phyloP scores from a whole-genome alignment of 2,329 filamentous ascomycete species.

The Teratosphaeria nubilosa region DNA sequence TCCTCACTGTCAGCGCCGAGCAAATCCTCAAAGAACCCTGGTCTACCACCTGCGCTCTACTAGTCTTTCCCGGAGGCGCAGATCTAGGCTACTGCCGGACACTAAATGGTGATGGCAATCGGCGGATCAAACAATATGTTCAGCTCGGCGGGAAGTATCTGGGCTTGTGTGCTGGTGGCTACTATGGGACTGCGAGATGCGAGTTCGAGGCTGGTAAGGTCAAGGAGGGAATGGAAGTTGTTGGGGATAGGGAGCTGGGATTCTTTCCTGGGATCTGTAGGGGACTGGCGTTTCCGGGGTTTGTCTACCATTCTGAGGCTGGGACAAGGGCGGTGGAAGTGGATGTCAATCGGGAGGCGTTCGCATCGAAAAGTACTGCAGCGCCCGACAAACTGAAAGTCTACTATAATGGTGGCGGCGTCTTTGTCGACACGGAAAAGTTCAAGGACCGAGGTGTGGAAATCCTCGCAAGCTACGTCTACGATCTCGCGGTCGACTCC shows the following conservation, averaged over 20 bases:
- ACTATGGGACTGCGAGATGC: conserved; percentile 71
- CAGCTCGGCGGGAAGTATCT: conserved; percentile 76
- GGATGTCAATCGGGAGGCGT: conserved; percentile 50
- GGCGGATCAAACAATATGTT: conserved; percentile 74
- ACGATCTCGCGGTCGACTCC: conserved; percentile 64
- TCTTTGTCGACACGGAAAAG: conserved; percentile 71
- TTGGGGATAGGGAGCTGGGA: conserved; percentile 71
- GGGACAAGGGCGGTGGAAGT: conserved; percentile 67
- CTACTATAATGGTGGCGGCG: conserved; percentile 91
- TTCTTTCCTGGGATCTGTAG: conserved; percentile 85
- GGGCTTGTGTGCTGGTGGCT: conserved; percentile 88
- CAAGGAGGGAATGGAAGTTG: conserved; percentile 61
- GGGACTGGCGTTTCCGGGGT: conserved; percentile 78
- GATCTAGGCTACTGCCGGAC: conserved; percentile 83
- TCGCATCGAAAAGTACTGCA: conserved; percentile 25
- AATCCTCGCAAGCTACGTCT: conserved; percentile 69
- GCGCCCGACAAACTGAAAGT: conserved; percentile 54
- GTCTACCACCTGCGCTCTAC: conserved; percentile 72
- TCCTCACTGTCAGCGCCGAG: conserved; percentile 70
- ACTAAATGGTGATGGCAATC: conserved; percentile 80
- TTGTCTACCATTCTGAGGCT: conserved; percentile 78
- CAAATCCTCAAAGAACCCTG: conserved; percentile 86
- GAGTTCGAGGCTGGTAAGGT: conserved; percentile 82
- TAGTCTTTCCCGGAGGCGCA: conserved; percentile 90
- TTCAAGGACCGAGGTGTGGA: conserved; percentile 58